phyloP scores from a whole-genome alignment of 176 grass and related monocot species.

The Carex myosuroides region DNA sequence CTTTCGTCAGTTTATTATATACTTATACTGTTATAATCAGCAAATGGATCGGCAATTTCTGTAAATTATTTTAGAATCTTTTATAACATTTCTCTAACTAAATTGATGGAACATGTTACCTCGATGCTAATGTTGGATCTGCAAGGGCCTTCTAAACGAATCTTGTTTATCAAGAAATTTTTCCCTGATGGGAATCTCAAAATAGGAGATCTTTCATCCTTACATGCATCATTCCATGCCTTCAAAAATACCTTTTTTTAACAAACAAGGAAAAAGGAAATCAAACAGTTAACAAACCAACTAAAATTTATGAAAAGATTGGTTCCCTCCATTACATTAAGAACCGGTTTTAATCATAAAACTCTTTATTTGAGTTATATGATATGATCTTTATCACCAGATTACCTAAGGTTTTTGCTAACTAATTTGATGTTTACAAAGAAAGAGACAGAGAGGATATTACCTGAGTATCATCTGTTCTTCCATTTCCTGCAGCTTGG shows the following conservation, averaged over 20 bases:
- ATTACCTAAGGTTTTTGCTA: neutral
- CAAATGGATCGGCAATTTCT: neutral
- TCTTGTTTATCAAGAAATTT: constrained; percentile 31
- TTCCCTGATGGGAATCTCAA: constrained; percentile 32
- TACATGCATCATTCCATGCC: constrained; percentile 43
- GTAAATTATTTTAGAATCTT: neutral
- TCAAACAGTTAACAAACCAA: neutral
- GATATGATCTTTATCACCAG: neutral
- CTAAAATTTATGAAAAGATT: neutral
- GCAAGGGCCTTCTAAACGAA: constrained; percentile 36
- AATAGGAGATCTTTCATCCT: neutral
- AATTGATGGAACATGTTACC: constrained; percentile 24
- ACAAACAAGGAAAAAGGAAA: neutral
- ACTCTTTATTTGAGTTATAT: neutral
- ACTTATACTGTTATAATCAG: neutral
- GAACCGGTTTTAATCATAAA: neutral
- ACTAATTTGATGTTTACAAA: neutral
- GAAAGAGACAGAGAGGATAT: neutral
- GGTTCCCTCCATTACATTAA: neutral
- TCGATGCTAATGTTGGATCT: constrained; percentile 28
- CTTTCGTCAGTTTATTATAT: neutral
- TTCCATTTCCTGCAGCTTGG: constrained; percentile 36
- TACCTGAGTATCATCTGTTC: constrained; percentile 44
- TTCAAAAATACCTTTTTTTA: constrained; percentile 36
- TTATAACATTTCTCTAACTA: neutral